Percentiles rank a stretch among this genome's conserved stretches.
Evolutionary conservation across 441 rosid species (phyloP).

Genomic region (Syzygium syzygioides): DNA sequence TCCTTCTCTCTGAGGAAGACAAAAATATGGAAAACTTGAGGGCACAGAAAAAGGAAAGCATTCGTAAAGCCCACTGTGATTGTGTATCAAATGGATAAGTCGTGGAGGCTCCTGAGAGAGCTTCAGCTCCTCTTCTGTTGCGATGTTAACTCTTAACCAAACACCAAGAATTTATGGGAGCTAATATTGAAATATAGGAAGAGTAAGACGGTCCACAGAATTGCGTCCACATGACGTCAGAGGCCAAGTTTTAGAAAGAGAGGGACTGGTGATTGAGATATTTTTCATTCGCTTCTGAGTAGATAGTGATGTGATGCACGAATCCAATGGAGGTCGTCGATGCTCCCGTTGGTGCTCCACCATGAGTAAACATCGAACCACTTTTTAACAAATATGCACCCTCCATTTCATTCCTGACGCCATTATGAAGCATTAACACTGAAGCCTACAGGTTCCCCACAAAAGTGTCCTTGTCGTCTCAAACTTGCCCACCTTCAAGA

Average conservation of each 20-base stretch:
- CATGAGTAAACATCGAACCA: background rate
- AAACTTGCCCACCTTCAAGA: background rate
- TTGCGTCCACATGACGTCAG: background rate
- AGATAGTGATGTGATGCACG: background rate
- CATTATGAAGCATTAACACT: background rate
- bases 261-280: background rate
- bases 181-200: background rate
- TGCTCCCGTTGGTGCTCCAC: background rate
- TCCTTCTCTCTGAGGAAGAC: too few species aligned
- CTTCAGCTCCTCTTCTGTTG: too few species aligned
- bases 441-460: background rate
- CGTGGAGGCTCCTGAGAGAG: too few species aligned
- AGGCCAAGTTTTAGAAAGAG: background rate
- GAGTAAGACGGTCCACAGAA: background rate
- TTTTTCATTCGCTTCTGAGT: background rate
- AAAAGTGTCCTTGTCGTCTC: too few species aligned
- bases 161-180: background rate
- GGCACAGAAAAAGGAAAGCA: too few species aligned
- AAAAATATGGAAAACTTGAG: too few species aligned
- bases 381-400: background rate
- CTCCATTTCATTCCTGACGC: background rate
- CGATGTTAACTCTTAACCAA: too few species aligned
- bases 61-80: too few species aligned
- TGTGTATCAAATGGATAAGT: too few species aligned
- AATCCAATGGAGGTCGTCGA: background rate